Evolutionary conservation across 2,329 filamentous ascomycete species (phyloP).

Genomic region (Alternaria ethzedia): DNA sequence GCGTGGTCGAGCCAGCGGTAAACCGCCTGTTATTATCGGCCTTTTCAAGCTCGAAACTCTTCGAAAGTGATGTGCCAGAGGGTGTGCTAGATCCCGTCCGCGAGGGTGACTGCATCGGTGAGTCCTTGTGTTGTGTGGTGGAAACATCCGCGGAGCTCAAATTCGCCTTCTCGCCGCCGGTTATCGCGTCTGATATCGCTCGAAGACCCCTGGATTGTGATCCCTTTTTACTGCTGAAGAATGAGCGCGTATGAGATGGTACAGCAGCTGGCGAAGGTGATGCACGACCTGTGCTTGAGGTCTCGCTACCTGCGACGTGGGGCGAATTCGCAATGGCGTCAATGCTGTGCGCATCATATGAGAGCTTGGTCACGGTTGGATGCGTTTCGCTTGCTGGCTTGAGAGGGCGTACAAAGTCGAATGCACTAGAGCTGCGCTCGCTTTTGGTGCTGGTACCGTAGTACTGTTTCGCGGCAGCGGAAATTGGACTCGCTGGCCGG

Average conservation of each 20-base stretch:
- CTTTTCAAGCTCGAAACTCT: conserved; percentile 81
- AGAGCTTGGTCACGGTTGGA: conserved; percentile 64
- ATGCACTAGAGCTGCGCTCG: conserved; percentile 57
- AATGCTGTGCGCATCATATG: conserved; percentile 58
- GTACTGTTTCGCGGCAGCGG: conserved; percentile 72
- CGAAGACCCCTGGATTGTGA: conserved; percentile 72
- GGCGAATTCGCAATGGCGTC: conserved; percentile 52
- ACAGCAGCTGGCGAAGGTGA: conserved; percentile 51
- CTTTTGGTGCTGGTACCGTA: conserved; percentile 59
- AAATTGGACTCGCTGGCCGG: conserved; percentile 60
- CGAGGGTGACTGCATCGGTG: conserved; percentile 67
- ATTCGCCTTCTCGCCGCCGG: conserved; percentile 59
- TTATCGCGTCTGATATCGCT: conserved; percentile 78
- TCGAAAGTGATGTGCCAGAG: conserved; percentile 62
- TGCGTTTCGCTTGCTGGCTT: conserved; percentile 51
- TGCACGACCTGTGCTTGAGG: conserved; percentile 55
- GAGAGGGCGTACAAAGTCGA: conserved; percentile 49
- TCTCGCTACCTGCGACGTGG: conserved; percentile 54
- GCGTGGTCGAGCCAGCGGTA: conserved; percentile 53
- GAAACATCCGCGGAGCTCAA: conserved; percentile 50
- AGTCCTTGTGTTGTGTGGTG: conserved; percentile 58
- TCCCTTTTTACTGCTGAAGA: conserved; percentile 45
- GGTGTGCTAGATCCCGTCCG: conserved; percentile 77
- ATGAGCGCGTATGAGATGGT: conserved; percentile 40
- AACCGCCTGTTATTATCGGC: conserved; percentile 54